Base-by-base conservation (phyloP, 495 filamentous ascomycete genomes). In the Tirmania nivea region DNA sequence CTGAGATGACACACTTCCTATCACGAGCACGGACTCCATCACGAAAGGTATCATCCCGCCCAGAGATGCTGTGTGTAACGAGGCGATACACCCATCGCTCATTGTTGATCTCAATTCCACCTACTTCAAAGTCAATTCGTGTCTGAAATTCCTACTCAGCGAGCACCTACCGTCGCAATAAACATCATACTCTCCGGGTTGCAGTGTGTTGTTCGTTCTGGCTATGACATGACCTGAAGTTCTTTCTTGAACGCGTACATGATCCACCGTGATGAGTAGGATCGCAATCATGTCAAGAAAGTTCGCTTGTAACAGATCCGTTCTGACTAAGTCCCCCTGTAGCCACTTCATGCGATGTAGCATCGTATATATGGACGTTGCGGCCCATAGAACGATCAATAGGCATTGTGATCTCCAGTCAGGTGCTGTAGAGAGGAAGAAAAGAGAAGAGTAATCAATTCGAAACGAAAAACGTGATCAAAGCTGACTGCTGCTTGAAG, bases 231-330 rank as follows among this genome's bases (percentile, higher is more conserved):
- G 52, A 36, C 52, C 48, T 10, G 56, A 55, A 45, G 31, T 45
- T 51, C 49, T 14, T 16, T 55, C 53, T 52, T 58, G 20, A 52
- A 63, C 58, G 42, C 55, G 55, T 50, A 62, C 48, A 20, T 50
- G 57, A 1, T 47, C 34, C 42, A 48, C 48, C 8, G 57, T 55
- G 36, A 55, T 36, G 53, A 60, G 53, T 31, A 64, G 21, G 53
- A 64, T 64, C 37, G 54, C 54, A 51, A 64, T 57, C 51, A 63
- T 56, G 25, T 19, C 16, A 19, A 64, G 62, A 60, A 64, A 58
- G 52, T 55, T 59, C 50, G 21, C 52, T 52, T 0, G 55, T 63
- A 36, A 63, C 12, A 8, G 58, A 64, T 12, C 57, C 58, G 45
- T 62, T 60, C 53, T 56, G 55, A 50, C 53, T 25, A 48, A 60